Base-by-base conservation (phyloP, 2,329 filamentous ascomycete species). In the Fusarium sp. region DNA sequence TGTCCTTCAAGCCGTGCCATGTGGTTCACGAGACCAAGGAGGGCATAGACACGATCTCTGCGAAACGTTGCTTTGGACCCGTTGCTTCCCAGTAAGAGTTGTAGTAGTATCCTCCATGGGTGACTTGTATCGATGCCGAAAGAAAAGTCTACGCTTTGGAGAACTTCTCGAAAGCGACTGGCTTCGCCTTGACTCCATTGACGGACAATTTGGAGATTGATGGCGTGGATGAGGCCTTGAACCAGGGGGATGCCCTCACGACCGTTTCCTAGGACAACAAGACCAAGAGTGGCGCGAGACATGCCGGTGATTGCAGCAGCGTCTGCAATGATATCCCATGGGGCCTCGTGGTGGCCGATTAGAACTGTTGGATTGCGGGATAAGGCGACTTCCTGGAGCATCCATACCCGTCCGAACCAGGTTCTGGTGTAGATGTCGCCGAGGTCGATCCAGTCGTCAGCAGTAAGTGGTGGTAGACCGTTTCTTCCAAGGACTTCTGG, bases 401-500 rank as follows among this genome's bases (percentile, higher is more conserved):
- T 76, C 79, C 79, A 80, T 20, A 78, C 74, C 3, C 79, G 75
- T 6, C 69, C 49, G 62, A 80, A 79, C 77, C 79, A 80, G 2
- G 71, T 53, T 24, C 78, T 66, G 7, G 55, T 59, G 53, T 71
- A 74, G 33, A 78, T 44, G 31, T 73, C 73, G 4, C 44, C 60
- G 29, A 77, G 40, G 24, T 66, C 63, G 1, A 53, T 10, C 75
- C 67, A 73, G 49, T 77, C 74, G 8, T 62, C 29, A 5, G 33
- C 38, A 1, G 74, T 64, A 24, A 76, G 56, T 9, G 68, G 59
- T 2, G 74, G 74, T 12, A 77, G 51, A 3, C 73, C 75, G 9
- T 77, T 77, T 20, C 49, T 69, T 0, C 56, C 12, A 1, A 75
- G 49, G 1, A 69, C 40, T 3, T 67, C 67, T 8, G 63, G n/a